These are phyloP conservation scores for Termitomyces sp. DNA, from an alignment of 768 basidiomycete species.

Conservation along the genomic window DNA sequence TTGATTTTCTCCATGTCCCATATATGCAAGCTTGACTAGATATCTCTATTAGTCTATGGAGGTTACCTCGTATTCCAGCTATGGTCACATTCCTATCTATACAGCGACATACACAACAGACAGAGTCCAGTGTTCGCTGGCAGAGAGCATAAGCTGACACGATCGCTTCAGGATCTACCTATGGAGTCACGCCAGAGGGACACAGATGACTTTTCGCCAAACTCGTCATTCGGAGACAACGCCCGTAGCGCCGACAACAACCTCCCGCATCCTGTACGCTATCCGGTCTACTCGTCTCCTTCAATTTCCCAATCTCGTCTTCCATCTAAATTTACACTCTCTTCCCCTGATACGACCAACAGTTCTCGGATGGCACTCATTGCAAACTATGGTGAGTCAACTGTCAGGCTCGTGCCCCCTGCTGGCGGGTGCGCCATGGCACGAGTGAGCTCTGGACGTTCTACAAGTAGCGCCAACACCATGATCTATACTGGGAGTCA, in stretches of 20 bases:
- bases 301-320: not conserved
- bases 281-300: not conserved
- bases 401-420: slow-evolving; percentile 10
- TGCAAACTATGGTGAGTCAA: slow-evolving; percentile 12
- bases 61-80: slow-evolving; percentile 75
- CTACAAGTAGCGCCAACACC: slow-evolving; percentile 1
- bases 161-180: not conserved
- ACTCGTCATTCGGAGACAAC: not conserved
- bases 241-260: not conserved
- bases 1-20: not conserved
- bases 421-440: slow-evolving; percentile 7
- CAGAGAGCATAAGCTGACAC: not conserved
- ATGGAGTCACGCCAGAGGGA: not conserved
- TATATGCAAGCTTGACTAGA: not conserved
- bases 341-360: not conserved
- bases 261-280: not conserved
- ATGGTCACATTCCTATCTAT: slow-evolving; percentile 72
- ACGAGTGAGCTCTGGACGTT: not conserved
- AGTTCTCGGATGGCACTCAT: not conserved
- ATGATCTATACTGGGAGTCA: slow-evolving; percentile 3
- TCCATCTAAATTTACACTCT: not conserved
- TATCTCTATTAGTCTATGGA: slow-evolving; percentile 51
- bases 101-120: slow-evolving; percentile 39
- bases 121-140: slow-evolving; percentile 35
- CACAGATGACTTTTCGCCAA: not conserved